Conservation (phyloP, 257 asterid genomes). For the Cordia subcordata region DNA sequence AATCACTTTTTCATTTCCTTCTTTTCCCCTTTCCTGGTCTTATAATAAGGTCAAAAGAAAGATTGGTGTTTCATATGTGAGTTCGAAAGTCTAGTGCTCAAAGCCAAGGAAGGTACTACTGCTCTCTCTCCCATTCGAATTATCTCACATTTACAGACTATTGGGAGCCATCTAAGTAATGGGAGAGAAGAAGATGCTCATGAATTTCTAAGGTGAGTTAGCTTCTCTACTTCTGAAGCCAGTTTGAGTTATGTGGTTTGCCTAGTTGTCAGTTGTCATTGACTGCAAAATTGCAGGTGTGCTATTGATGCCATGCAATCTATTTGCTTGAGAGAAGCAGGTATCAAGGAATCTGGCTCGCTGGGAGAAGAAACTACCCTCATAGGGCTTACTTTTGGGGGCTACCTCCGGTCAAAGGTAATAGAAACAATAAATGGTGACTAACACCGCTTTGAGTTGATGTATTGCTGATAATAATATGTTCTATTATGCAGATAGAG, state of each 20-base stretch:
- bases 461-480: neutral
- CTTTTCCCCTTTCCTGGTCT: constrained; percentile 6
- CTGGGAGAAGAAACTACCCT: constrained; percentile 67
- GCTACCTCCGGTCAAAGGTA: constrained; percentile 86
- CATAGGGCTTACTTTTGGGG: constrained; percentile 81
- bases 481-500: constrained; percentile 49
- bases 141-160: constrained; percentile 49
- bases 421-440: neutral
- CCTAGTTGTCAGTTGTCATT: neutral
- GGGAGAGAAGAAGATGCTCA: constrained; percentile 95
- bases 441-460: neutral
- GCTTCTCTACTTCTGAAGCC: neutral
- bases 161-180: constrained; percentile 60
- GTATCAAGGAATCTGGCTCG: constrained; percentile 35
- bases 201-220: constrained; percentile 72
- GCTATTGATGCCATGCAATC: constrained; percentile 77
- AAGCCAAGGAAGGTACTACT: constrained; percentile 47
- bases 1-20: constrained; percentile 4
- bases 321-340: constrained; percentile 57
- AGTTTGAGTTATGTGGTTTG: neutral
- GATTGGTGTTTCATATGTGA: constrained; percentile 87
- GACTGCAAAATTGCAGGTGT: constrained; percentile 35
- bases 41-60: constrained; percentile 40
- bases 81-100: constrained; percentile 51
- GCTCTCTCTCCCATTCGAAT: constrained; percentile 58